Base-by-base conservation (phyloP, 805 yeast genomes). In the Ogataea methylovora region DNA sequence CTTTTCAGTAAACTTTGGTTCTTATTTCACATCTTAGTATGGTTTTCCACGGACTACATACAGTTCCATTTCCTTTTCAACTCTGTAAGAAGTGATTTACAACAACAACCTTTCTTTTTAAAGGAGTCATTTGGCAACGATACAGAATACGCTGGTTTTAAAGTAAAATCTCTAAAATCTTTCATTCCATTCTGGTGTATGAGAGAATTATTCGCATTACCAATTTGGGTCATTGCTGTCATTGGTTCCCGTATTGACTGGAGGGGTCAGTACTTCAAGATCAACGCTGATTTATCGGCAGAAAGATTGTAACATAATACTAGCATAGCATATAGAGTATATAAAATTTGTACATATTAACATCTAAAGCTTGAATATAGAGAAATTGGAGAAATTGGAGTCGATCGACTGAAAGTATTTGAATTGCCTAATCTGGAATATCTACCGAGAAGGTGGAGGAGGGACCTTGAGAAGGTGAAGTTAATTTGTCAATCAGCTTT, bases 181-280 rank as follows among this genome's bases (percentile, higher is more conserved):
- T 38, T 58, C 28, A 25, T 65, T 3, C 51, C 60, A 2, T 58
- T 67, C 17, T 86, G 96, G 96, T 24, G 70, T 0, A 51, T 74
- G 24, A 64, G 96, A 34, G 96, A 86, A 51, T 3, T 67, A 0
- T 56, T 84, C 34, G 95, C 95, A 2, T 59, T 86, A 15, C 95
- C 95, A 0, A 73, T 86, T 16, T 86, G 96, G 96, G 38, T 80
- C 2, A 63, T 61, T 20, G 95, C 95, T 1, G 79, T 86, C 80
- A 43, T 65, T 21, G 95, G 95, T 0, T 77, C 79, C 10, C 69
- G 72, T 30, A 77, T 79, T 26, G 84, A 85, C 55, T 79, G 87
- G 87, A 64, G 96, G 39, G 84, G 85, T 24, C 67, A 74, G 42
- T 84, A 86, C 2, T 86, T 85, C 53, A 63, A 61, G 40, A 85